Evolutionary conservation across 352 stramenopile species (phyloP), one percentile per base, ranked within the genome.

Genomic region (Globisporangium cylindrosporum): DNA sequence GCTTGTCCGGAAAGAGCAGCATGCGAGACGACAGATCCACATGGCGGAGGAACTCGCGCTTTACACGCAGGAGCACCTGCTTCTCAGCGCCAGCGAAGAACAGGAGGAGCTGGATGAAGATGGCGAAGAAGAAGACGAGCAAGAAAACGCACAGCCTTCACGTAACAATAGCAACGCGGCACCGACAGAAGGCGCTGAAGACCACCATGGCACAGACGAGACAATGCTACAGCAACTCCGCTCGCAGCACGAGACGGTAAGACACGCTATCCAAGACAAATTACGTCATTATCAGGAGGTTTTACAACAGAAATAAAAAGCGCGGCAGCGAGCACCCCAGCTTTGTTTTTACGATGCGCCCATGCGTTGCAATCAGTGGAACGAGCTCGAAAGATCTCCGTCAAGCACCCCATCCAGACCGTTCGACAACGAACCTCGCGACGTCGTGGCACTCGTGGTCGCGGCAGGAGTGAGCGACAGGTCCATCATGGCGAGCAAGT

Each of bases 401-500:
- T 68, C 62, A 53, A 69, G 66, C 59, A 49, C 66, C 46, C 56
- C 56, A 48, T 75, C 70, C 67, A 69, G 72, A 56, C 74, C 78
- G 62, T 79, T 82, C 32, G 74, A 68, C 29, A 79, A 41, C 32
- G 74, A 79, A n/a, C 66, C 66, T 41, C 79, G 77, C 20, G 69
- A 80, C 41, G 70, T 66, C 62, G 71, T 66, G 56, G 36, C 27
- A 62, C 36, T 10, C 24, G 60, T 36, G 66, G 60, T n/a, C 24
- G 25, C 25, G 20, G 62, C 51, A 1, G 67, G 62, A 8, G 66
- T 69, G 56, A 74, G 54, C 25, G 80, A 88, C 49, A 74, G 79
- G 14, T 76, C 82, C 80, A 92, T 92, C 56, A 90, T 70, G 41
- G 81, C 80, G 64, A 90, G 72, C 65, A 92, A 74, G 46, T 90